A percentile compares a stretch with the other conserved stretches of the same genome.
phyloP scores from a whole-genome alignment of 345 rosid species.

The Eutrema heterophyllum region DNA sequence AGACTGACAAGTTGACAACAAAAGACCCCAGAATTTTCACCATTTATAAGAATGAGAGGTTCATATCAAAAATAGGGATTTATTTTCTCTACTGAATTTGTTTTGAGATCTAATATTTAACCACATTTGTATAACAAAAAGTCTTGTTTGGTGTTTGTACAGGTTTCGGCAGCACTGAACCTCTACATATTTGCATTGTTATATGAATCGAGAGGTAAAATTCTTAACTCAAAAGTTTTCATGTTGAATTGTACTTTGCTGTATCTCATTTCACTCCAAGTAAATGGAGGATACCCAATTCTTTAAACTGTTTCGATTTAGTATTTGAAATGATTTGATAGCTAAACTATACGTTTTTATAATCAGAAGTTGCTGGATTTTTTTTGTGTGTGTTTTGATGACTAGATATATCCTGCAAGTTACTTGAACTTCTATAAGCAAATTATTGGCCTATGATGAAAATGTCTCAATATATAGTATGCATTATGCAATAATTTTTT shows the following conservation, averaged over 20 bases:
- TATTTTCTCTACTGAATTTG: background rate
- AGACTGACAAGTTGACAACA: background rate
- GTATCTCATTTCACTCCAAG: background rate
- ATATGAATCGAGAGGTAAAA: constrained; percentile 58
- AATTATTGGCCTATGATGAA: too few species aligned
- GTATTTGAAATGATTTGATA: background rate
- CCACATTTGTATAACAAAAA: background rate
- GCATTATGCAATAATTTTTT: too few species aligned
- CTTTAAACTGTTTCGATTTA: background rate
- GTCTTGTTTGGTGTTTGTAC: constrained; percentile 14
- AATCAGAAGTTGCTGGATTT: background rate
- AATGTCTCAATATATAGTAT: too few species aligned
- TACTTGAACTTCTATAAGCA: background rate
- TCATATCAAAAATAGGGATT: background rate
- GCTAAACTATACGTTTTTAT: background rate
- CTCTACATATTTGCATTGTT: constrained; percentile 69
- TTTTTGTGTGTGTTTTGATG: background rate
- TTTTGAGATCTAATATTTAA: background rate
- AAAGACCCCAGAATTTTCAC: too few species aligned
- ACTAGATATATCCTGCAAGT: background rate
- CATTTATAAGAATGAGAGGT: background rate
- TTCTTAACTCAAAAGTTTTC: background rate
- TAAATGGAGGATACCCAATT: background rate
- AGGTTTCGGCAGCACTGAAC: constrained; percentile 88
- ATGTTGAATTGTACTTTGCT: background rate